Percentiles rank a stretch among this genome's conserved stretches.
Conservation (phyloP, 371 early-diverging fungal genomes). For the Amoeboradix gromovi region DNA sequence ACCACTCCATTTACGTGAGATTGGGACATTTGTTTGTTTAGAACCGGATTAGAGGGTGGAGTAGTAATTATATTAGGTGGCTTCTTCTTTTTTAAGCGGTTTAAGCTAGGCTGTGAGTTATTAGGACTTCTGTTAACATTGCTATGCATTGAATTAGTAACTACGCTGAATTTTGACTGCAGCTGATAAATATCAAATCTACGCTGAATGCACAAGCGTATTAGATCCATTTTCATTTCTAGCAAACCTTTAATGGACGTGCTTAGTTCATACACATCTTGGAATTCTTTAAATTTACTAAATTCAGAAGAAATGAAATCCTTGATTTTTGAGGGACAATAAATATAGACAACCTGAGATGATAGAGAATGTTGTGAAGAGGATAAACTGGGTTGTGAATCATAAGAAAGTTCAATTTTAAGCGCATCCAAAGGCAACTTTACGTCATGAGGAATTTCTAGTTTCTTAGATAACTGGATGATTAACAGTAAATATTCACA, state of each 20-base stretch:
- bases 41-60: slow-evolving; percentile 16
- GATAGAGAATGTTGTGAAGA: not conserved
- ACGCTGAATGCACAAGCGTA: not conserved
- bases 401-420: not conserved
- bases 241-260: not conserved
- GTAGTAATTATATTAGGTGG: slow-evolving; percentile 11
- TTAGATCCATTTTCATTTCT: not conserved
- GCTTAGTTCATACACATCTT: not conserved
- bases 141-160: too few species aligned
- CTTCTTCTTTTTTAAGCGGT: not conserved
- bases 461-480: not conserved
- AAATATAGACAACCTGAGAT: not conserved
- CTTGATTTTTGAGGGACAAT: not conserved
- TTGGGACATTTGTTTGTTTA: slow-evolving; percentile 13
- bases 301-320: not conserved
- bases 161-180: not conserved
- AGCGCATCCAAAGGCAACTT: not conserved
- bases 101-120: not conserved
- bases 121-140: slow-evolving; percentile 1
- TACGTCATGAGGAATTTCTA: slow-evolving; percentile 1
- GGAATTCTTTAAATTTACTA: not conserved
- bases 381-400: too few species aligned
- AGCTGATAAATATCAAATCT: not conserved
- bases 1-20: too few species aligned
- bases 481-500: slow-evolving; percentile 10